These are phyloP conservation scores for Dalbergia cochinchinensis DNA, from an alignment of 306 rosid species.

Conservation along the genomic window DNA sequence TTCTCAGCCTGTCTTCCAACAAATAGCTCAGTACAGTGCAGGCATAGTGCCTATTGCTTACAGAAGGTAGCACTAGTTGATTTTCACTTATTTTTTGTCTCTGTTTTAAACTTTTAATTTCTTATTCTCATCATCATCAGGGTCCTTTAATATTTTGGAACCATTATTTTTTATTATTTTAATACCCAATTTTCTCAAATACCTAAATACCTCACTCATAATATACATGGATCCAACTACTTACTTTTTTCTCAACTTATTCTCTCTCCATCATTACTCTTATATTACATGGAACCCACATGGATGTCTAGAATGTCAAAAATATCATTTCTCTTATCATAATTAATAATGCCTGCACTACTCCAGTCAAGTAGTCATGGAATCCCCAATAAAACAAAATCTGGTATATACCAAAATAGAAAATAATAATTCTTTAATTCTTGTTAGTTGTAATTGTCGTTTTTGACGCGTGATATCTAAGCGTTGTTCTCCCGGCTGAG, in stretches of 20 bases:
- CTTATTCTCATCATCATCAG: neutral
- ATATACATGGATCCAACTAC: no score
- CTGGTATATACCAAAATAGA: neutral
- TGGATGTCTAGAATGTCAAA: no score
- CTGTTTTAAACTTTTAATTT: neutral
- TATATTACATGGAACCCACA: no score
- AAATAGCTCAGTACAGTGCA: conserved; percentile 71
- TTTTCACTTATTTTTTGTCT: neutral
- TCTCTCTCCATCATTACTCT: no score
- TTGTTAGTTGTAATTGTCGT: neutral
- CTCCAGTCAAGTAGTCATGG: neutral
- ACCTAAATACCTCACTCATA: no score
- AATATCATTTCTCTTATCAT: no score
- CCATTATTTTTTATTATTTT: no score
- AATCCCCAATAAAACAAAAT: conserved; percentile 37
- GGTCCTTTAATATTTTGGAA: neutral
- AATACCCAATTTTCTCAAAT: no score
- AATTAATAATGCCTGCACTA: no score
- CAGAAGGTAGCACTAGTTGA: conserved; percentile 53
- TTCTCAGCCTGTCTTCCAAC: conserved; percentile 74
- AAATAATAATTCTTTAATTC: no score
- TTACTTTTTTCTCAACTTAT: no score
- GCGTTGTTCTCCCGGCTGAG: neutral
- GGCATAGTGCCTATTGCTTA: conserved; percentile 80
- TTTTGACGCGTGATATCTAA: neutral